These are phyloP conservation scores for Trichoderma sp. DNA, from an alignment of 2,329 filamentous ascomycete species.

Conservation along the genomic window DNA sequence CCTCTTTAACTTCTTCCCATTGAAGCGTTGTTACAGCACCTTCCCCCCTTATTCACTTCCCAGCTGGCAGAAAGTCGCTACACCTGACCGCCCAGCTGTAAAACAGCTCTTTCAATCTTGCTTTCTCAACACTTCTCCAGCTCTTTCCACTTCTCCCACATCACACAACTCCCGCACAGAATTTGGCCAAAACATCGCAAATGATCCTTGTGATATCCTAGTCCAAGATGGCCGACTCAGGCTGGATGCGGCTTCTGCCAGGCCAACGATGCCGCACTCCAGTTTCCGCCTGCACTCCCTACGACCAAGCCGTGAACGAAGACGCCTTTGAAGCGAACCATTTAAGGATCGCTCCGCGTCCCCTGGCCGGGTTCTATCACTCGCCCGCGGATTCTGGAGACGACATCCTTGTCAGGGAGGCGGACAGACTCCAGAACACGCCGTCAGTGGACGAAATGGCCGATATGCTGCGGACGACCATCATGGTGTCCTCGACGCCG, in stretches of 20 bases:
- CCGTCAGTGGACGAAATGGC: constrained; percentile 44
- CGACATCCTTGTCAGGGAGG: constrained; percentile 22
- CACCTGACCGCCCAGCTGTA: neutral
- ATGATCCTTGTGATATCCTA: too few relatives aligned
- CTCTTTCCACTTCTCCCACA: neutral
- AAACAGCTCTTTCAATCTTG: neutral
- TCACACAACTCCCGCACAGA: neutral
- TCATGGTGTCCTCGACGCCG: constrained; percentile 38
- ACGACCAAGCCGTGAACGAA: neutral
- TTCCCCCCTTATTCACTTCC: neutral
- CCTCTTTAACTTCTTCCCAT: neutral
- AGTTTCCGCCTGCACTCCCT: constrained; percentile 5
- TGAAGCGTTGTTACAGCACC: neutral
- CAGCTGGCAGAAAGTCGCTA: neutral
- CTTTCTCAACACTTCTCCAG: neutral
- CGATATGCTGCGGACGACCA: constrained; percentile 40
- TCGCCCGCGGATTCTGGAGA: neutral
- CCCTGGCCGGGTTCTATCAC: neutral
- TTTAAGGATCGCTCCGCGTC: neutral
- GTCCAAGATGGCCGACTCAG: constrained; percentile 24
- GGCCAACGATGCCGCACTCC: constrained; percentile 26
- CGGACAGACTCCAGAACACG: constrained; percentile 35
- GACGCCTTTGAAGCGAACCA: neutral
- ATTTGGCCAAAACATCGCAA: neutral
- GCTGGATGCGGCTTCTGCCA: constrained; percentile 28